Evolutionary conservation across 441 rosid genomes (phyloP).

Genomic region (Mallotus japonicus): DNA sequence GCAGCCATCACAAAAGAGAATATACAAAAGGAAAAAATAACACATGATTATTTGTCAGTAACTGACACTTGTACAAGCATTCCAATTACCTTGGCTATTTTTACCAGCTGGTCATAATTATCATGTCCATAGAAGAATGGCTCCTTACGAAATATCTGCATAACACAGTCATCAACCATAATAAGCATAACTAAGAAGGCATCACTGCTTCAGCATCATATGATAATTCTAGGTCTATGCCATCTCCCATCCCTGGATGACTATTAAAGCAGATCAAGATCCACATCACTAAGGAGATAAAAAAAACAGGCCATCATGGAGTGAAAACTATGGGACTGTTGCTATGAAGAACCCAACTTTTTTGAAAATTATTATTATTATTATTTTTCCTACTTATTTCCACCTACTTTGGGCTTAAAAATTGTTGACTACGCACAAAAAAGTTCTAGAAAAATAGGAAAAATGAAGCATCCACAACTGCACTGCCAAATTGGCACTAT

Average conservation of each 20-base stretch:
- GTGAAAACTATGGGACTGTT: background rate
- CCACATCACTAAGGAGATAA: constrained; percentile 16
- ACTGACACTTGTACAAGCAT: background rate
- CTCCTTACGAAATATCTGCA: constrained; percentile 86
- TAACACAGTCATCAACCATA: constrained; percentile 29
- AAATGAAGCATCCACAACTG: no score
- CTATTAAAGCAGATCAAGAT: constrained; percentile 32
- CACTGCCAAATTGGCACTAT: background rate
- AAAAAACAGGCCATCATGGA: background rate
- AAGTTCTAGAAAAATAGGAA: no score
- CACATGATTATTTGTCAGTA: background rate
- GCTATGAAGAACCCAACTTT: no score
- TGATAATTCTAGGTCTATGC: constrained; percentile 19
- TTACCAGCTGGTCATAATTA: constrained; percentile 80
- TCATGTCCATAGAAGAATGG: constrained; percentile 94
- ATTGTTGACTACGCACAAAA: no score
- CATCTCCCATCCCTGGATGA: constrained; percentile 30
- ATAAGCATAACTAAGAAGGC: constrained; percentile 18
- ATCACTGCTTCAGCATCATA: constrained; percentile 14
- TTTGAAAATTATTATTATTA: no score
- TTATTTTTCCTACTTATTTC: no score
- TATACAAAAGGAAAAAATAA: background rate
- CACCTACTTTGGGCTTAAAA: no score
- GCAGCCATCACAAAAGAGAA: background rate
- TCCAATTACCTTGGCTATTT: constrained; percentile 74